phyloP scores from a whole-genome alignment of 306 rosid species.

The Clitoria ternatea region DNA sequence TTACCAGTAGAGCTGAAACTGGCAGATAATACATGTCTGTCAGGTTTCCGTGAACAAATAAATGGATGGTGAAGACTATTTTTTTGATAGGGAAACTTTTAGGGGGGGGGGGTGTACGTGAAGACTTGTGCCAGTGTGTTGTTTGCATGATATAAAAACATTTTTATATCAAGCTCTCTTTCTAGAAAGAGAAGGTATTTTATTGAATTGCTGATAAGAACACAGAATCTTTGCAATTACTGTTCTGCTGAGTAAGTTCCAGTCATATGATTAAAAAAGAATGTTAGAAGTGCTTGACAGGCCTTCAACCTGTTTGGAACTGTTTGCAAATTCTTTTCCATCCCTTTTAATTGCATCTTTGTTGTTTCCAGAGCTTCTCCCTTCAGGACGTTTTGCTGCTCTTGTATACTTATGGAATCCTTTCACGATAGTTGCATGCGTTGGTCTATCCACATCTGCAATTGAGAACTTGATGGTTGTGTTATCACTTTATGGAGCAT shows the following conservation, averaged over 20 bases:
- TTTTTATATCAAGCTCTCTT: background rate
- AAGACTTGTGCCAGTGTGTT: background rate
- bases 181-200: background rate
- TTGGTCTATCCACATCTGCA: conserved; percentile 51
- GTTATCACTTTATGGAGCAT: conserved; percentile 49
- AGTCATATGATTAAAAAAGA: background rate
- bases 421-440: conserved; percentile 45
- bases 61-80: conserved; percentile 1
- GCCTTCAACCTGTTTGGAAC: conserved; percentile 6
- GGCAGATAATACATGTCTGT: background rate
- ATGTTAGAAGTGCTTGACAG: background rate
- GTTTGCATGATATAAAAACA: background rate
- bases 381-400: conserved; percentile 45
- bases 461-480: conserved; percentile 43
- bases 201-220: background rate
- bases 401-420: conserved; percentile 49
- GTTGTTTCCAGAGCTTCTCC: conserved; percentile 38
- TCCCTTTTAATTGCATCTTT: conserved; percentile 12
- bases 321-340: conserved; percentile 9
- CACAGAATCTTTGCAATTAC: background rate
- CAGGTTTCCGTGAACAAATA: background rate
- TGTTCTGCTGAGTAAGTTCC: conserved; percentile 1
- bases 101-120: too few relatives aligned
- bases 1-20: background rate
- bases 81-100: too few relatives aligned